Percentiles rank a stretch among this genome's conserved stretches.
These are phyloP conservation scores for Trifolium pratense DNA, from an alignment of 306 rosid species.

Conservation along the genomic window DNA sequence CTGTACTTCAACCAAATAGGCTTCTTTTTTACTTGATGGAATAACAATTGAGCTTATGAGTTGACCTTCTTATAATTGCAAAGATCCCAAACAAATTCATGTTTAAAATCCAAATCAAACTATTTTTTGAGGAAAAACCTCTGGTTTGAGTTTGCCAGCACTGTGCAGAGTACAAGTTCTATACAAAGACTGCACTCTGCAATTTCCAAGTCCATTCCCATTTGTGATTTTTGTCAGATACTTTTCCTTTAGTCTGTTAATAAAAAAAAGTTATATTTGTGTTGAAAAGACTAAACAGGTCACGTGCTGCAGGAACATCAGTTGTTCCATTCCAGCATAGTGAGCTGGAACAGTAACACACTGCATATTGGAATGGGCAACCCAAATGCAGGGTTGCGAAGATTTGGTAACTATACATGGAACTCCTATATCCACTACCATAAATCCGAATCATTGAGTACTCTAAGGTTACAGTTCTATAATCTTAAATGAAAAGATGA, in stretches of 20 bases:
- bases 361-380: background rate
- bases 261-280: conserved; percentile 25
- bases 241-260: background rate
- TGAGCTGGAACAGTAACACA: background rate
- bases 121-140: background rate
- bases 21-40: background rate
- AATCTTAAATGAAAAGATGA: conserved; percentile 25
- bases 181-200: background rate
- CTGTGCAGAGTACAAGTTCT: background rate
- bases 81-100: background rate
- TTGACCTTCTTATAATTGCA: background rate
- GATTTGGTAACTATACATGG: background rate
- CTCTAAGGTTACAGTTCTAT: conserved; percentile 30
- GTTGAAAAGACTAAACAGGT: conserved; percentile 13
- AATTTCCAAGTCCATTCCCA: conserved; percentile 1
- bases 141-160: conserved; percentile 10
- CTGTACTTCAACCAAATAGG: background rate
- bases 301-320: conserved; percentile 4
- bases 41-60: background rate
- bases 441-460: conserved; percentile 32
- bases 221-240: background rate
- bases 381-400: conserved; percentile 3
- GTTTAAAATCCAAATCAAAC: background rate
- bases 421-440: conserved; percentile 29
- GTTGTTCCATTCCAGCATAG: conserved; percentile 11